These are phyloP conservation scores for Microdochium bolleyi DNA, from an alignment of 2,329 filamentous ascomycete species.

Conservation along the genomic window DNA sequence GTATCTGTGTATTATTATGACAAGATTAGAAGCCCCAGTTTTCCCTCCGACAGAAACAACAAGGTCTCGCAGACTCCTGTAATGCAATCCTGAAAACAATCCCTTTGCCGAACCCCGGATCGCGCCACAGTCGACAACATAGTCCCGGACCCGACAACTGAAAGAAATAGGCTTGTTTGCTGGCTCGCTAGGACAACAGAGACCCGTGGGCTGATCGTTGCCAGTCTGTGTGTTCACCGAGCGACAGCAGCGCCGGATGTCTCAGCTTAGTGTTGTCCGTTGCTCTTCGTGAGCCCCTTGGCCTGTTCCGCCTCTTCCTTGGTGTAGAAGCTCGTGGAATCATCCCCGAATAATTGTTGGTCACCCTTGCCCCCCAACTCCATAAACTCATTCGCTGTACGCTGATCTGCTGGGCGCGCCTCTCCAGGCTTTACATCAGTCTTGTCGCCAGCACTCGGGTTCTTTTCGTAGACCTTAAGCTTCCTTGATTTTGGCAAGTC, in stretches of 20 bases:
- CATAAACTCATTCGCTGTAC: constrained; percentile 70
- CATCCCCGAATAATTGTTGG: constrained; percentile 64
- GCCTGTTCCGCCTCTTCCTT: constrained; percentile 25
- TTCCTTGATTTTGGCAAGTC: constrained; percentile 43
- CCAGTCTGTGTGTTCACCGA: too few relatives aligned
- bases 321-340: constrained; percentile 43
- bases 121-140: too few relatives aligned
- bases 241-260: too few relatives aligned
- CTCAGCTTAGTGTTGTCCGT: constrained; percentile 9
- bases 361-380: constrained; percentile 82
- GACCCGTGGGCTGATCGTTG: neutral
- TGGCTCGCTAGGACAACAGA: constrained; percentile 3
- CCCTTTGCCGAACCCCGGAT: too few relatives aligned
- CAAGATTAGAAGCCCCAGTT: too few relatives aligned
- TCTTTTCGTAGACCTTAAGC: constrained; percentile 71
- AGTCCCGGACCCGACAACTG: neutral
- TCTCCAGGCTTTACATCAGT: constrained; percentile 43
- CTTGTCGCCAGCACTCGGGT: constrained; percentile 39
- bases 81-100: too few relatives aligned
- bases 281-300: constrained; percentile 13
- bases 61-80: too few relatives aligned
- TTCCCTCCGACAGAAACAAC: too few relatives aligned
- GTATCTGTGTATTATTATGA: too few relatives aligned
- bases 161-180: constrained; percentile 3
- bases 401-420: constrained; percentile 55